Conservation (phyloP, 2,329 filamentous ascomycete species). For the Geosmithia putterillii region DNA sequence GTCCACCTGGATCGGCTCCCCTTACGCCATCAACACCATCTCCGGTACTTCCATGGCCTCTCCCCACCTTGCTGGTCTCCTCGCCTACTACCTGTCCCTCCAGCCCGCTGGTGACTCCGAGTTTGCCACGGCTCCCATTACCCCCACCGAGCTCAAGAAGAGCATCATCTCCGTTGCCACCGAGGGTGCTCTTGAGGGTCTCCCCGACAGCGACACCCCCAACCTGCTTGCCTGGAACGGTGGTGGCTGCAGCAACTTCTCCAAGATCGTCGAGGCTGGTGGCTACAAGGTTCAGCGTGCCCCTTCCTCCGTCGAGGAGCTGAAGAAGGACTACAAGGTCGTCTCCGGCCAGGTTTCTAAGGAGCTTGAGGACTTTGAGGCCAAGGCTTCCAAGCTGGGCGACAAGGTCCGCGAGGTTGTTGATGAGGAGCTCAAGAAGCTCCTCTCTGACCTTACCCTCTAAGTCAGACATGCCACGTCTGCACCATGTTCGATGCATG, state of each 20-base stretch:
- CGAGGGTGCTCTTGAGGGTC: conserved; percentile 61
- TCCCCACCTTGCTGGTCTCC: conserved; percentile 87
- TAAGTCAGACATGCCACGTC: conserved; percentile 9
- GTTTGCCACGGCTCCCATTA: conserved; percentile 80
- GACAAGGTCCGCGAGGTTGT: conserved; percentile 51
- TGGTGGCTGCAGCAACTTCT: conserved; percentile 86
- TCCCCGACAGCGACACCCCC: conserved; percentile 65
- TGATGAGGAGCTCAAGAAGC: conserved; percentile 47
- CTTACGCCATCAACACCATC: conserved; percentile 95
- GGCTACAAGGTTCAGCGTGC: conserved; percentile 50
- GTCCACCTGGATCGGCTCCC: conserved; percentile 97
- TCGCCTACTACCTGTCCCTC: conserved; percentile 96
- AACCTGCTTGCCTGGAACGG: conserved; percentile 99
- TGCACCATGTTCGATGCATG: not conserved
- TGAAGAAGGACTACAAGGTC: conserved; percentile 50
- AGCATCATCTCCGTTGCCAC: conserved; percentile 78
- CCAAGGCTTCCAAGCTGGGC: conserved; percentile 48
- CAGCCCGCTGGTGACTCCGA: conserved; percentile 84
- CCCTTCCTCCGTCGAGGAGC: conserved; percentile 39
- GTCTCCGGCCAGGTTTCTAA: conserved; percentile 13
- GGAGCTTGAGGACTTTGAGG: conserved; percentile 36
- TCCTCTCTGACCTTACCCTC: conserved; percentile 38
- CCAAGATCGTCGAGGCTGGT: conserved; percentile 63
- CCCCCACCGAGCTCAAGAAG: conserved; percentile 87
- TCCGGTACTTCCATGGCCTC: conserved; percentile 99